These are phyloP conservation scores for Boletellus ananas DNA, from an alignment of 768 basidiomycete genomes.

Conservation along the genomic window DNA sequence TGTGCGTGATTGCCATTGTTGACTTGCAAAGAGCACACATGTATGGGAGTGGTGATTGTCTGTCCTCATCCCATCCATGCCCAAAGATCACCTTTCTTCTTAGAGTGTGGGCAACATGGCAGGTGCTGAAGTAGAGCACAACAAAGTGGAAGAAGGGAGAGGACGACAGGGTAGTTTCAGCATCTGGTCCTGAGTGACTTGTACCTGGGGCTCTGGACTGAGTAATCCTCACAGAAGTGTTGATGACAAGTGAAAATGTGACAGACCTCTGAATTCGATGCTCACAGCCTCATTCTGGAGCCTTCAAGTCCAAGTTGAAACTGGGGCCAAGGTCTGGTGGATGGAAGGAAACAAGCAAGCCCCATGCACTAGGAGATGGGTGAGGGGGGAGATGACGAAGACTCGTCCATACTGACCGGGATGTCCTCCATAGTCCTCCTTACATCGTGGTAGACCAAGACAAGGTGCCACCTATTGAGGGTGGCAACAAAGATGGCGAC, in stretches of 20 bases:
- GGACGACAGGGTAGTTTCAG: not conserved
- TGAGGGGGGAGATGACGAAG: not conserved
- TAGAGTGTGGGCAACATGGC: not conserved
- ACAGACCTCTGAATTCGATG: constrained; percentile 11
- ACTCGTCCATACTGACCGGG: constrained; percentile 15
- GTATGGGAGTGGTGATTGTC: constrained; percentile 23
- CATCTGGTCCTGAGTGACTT: constrained; percentile 2
- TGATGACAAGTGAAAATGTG: constrained; percentile 18
- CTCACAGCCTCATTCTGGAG: not conserved
- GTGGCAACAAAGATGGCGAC: too few relatives aligned
- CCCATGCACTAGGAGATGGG: not conserved
- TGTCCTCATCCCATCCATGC: constrained; percentile 27
- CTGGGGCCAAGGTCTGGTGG: constrained; percentile 1
- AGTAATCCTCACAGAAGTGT: constrained; percentile 21
- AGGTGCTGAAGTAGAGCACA: not conserved
- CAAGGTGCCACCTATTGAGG: too few relatives aligned
- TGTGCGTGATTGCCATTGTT: constrained; percentile 7
- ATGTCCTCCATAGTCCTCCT: too few relatives aligned
- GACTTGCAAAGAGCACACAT: constrained; percentile 1
- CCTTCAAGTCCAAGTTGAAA: not conserved
- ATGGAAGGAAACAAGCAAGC: not conserved
- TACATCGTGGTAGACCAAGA: too few relatives aligned
- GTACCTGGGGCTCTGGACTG: constrained; percentile 18
- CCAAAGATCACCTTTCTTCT: too few relatives aligned
- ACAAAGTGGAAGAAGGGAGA: not conserved